Evolutionary conservation across 106 monocot species (phyloP), one percentile per base, ranked within the genome.

Genomic region (Dendrobium catenatum): DNA sequence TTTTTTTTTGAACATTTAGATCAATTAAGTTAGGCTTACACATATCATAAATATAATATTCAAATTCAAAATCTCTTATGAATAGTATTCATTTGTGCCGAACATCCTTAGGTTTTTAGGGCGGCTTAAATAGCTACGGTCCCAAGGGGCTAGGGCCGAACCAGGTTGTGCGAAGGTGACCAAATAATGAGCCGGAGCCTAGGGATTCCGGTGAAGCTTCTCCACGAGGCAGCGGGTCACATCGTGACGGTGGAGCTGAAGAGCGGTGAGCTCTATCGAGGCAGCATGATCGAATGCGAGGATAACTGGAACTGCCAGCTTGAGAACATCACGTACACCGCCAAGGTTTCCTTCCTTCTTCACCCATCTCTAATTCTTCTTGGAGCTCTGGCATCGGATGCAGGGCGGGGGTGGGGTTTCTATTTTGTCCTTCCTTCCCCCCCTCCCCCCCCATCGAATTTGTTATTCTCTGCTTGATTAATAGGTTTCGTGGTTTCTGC

Each of bases 221-320:
- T 91, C 27, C 89, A 91, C 87, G 91, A 91, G 83, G 83, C 91
- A 73, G 88, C 91, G 59, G 91, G 91, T 19, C 91, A 91, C 75
- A 73, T 87, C n/a, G 91, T 91, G 73, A 78, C 91, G 61, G 91
- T 91, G 79, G 91, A 91, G 83, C 77, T 91, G 27, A 91, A 91
- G 85, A 89, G 91, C 73, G 91, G 91, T 51, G 91, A 91, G 84
- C 86, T 89, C 81, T 91, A 91, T 81, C 73, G 91, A 9, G 91
- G 91, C n/a, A 83, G 82, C 91, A 91, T 91, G 91, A 66, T 91
- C 81, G 91, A 91, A 58, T 91, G 91, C 87, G 91, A 91, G 84
- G 91, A 91, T 51, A 91, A 91, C 83, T 91, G 91, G 91, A 91
- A 91, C 76, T 91, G 91, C 82, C 91, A 91, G 85, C 89, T 91